Conservation (phyloP, 352 stramenopile genomes). For the Globisporangium nodosum region DNA sequence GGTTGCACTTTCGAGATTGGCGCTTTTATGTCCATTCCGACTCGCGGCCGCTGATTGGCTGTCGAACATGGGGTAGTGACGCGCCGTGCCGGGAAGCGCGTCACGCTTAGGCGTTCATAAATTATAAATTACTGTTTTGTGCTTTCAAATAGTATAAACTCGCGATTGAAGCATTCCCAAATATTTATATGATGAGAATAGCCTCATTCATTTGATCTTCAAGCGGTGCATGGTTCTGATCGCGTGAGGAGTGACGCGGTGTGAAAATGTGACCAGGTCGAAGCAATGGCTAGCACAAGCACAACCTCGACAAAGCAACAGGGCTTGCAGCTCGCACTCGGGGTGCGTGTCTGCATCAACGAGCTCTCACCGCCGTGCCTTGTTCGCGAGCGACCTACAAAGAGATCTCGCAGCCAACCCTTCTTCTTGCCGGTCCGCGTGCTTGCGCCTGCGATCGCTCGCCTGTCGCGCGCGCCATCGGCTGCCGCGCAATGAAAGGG, state of each 20-base stretch:
- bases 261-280: background rate
- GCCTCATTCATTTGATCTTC: background rate
- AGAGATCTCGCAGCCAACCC: too few species aligned
- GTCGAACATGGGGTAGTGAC: background rate
- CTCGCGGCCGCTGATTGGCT: background rate
- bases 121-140: background rate
- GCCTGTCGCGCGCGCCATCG: too few species aligned
- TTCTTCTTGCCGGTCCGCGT: too few species aligned
- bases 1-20: background rate
- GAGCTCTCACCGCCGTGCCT: too few species aligned
- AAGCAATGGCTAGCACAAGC: too few species aligned
- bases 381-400: too few species aligned
- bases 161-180: background rate
- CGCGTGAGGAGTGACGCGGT: background rate
- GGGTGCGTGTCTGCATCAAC: too few species aligned
- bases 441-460: background rate
- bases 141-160: background rate
- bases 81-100: background rate
- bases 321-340: too few species aligned
- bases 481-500: too few species aligned
- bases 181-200: background rate
- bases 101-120: background rate
- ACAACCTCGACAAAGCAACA: too few species aligned
- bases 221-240: background rate
- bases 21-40: background rate